These are phyloP conservation scores for Pyricularia sp. DNA, from an alignment of 2,329 filamentous ascomycete genomes.

Conservation along the genomic window DNA sequence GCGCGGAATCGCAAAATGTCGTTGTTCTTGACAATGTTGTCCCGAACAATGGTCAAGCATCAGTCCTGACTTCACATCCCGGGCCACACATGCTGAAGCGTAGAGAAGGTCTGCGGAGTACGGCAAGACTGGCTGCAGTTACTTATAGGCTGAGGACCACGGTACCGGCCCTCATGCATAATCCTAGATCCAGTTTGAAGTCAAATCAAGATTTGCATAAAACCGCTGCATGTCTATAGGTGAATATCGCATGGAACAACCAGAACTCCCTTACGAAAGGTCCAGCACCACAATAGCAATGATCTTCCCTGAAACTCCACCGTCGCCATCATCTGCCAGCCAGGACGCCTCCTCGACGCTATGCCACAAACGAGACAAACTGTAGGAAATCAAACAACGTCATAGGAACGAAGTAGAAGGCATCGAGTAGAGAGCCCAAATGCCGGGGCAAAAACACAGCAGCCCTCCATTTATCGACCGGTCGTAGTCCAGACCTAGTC, in stretches of 20 bases:
- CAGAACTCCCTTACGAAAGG: background rate
- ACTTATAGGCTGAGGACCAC: too few species aligned
- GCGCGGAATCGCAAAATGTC: too few species aligned
- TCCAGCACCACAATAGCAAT: background rate
- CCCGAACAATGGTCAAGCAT: too few species aligned
- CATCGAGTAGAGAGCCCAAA: background rate
- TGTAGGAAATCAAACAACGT: background rate
- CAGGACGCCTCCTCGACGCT: background rate
- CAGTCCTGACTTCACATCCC: too few species aligned
- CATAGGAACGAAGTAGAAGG: background rate
- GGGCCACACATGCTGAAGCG: too few species aligned
- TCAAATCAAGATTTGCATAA: background rate
- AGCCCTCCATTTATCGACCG: background rate
- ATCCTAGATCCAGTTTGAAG: background rate
- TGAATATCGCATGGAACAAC: background rate
- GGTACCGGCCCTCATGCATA: too few species aligned
- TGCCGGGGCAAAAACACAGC: background rate
- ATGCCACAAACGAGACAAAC: background rate
- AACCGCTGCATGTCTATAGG: background rate
- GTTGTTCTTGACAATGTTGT: too few species aligned
- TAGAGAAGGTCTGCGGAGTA: too few species aligned
- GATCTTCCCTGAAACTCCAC: background rate
- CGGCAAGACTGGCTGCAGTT: too few species aligned
- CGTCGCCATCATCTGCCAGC: background rate
- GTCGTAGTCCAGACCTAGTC: background rate